These are phyloP conservation scores for Talaromyces liani DNA, from an alignment of 495 filamentous ascomycete species.

Conservation along the genomic window DNA sequence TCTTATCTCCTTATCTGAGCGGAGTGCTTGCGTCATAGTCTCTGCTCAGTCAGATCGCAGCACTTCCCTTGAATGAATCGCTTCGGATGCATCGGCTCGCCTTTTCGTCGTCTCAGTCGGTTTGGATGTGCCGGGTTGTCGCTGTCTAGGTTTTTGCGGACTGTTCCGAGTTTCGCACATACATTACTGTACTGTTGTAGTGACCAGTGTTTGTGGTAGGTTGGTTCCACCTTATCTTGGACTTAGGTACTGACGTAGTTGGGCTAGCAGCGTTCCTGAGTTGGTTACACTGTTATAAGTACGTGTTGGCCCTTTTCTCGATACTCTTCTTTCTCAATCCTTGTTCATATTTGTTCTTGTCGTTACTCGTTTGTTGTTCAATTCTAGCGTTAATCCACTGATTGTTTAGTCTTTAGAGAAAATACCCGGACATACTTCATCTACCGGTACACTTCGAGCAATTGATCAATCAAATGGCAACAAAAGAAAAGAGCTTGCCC, in stretches of 20 bases:
- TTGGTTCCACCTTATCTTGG: not conserved
- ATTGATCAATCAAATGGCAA: constrained; percentile 21
- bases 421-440: not conserved
- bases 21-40: not conserved
- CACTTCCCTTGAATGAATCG: not conserved
- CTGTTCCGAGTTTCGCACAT: not conserved
- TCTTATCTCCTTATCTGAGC: not conserved
- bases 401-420: not conserved
- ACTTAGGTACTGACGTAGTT: not conserved
- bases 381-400: not conserved
- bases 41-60: too few relatives aligned
- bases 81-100: not conserved
- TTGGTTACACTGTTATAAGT: not conserved
- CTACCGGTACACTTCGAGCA: too few relatives aligned
- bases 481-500: constrained; percentile 31
- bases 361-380: not conserved
- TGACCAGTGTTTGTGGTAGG: not conserved
- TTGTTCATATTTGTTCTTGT: not conserved
- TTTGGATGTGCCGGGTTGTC: not conserved
- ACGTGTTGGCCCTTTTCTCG: not conserved
- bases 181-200: not conserved
- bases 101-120: not conserved
- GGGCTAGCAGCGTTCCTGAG: not conserved
- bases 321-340: not conserved
- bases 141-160: not conserved